A percentile compares a stretch with the other conserved stretches of the same genome.
These are phyloP conservation scores for Vanrija sp. DNA, from an alignment of 1,284 basidiomycete genomes.

Conservation along the genomic window DNA sequence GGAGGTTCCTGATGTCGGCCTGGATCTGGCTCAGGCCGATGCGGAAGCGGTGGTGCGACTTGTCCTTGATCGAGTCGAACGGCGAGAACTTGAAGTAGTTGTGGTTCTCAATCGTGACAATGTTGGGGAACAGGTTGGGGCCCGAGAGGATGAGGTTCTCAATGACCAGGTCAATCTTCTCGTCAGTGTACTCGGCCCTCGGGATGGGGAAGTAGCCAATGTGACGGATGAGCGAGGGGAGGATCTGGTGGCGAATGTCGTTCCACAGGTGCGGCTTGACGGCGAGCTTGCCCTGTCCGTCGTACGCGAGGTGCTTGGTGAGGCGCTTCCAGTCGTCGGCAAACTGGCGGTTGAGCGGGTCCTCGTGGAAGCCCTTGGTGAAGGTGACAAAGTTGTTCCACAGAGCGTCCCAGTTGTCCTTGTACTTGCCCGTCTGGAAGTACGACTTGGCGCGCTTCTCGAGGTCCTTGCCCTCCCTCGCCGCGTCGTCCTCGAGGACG, in stretches of 20 bases:
- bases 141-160: slow-evolving; percentile 84
- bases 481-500: slow-evolving; percentile 73
- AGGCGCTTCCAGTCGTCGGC: slow-evolving; percentile 79
- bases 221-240: slow-evolving; percentile 71
- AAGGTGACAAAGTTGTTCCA: slow-evolving; percentile 68
- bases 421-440: slow-evolving; percentile 79
- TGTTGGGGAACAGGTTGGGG: slow-evolving; percentile 57
- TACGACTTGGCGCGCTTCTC: slow-evolving; percentile 61
- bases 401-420: slow-evolving; percentile 73
- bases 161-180: slow-evolving; percentile 77
- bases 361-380: slow-evolving; percentile 78
- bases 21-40: slow-evolving; percentile 80
- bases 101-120: slow-evolving; percentile 73
- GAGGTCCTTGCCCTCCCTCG: slow-evolving; percentile 58
- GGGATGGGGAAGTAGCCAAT: slow-evolving; percentile 88
- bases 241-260: slow-evolving; percentile 73
- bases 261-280: slow-evolving; percentile 89
- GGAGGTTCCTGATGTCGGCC: slow-evolving; percentile 87
- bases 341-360: slow-evolving; percentile 75
- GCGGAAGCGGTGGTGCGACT: slow-evolving; percentile 64
- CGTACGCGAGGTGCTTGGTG: slow-evolving; percentile 73
- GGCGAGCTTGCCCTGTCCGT: slow-evolving; percentile 70
- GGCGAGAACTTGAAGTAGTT: slow-evolving; percentile 82
- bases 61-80: slow-evolving; percentile 57
- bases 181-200: slow-evolving; percentile 85